phyloP scores from a whole-genome alignment of 73 alveolate genomes.

The Paramecium tetraurelia region DNA sequence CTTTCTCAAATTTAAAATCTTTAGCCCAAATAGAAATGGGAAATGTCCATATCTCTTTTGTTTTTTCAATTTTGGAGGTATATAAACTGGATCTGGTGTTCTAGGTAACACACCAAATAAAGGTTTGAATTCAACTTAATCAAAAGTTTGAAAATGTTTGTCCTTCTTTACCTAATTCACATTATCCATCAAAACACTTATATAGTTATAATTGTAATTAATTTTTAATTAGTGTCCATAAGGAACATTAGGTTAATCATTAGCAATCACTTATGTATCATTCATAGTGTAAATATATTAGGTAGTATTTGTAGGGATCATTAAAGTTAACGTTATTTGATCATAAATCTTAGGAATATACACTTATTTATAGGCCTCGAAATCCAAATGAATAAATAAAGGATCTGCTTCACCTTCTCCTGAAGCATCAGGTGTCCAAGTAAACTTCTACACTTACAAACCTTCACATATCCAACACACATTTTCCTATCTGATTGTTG shows the following conservation, averaged over 20 bases:
- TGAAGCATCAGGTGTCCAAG: constrained; percentile 67
- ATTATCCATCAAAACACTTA: neutral
- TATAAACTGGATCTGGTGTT: constrained; percentile 52
- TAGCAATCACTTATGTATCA: constrained; percentile 34
- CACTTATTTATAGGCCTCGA: constrained; percentile 68
- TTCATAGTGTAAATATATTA: constrained; percentile 45
- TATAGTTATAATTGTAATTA: neutral
- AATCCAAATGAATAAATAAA: constrained; percentile 72
- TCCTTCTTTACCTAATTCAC: neutral
- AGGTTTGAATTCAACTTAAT: neutral
- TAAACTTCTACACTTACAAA: constrained; percentile 72
- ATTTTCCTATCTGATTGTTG: constrained; percentile 36
- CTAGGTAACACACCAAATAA: constrained; percentile 49
- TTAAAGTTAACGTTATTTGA: neutral
- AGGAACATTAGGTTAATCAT: neutral
- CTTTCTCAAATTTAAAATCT: constrained; percentile 64
- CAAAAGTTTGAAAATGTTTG: neutral
- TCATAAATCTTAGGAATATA: constrained; percentile 34
- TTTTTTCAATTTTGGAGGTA: constrained; percentile 59
- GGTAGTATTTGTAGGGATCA: constrained; percentile 52
- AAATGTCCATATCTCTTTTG: constrained; percentile 57
- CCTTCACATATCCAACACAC: constrained; percentile 92
- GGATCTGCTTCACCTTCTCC: constrained; percentile 59
- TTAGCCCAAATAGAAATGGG: constrained; percentile 58
- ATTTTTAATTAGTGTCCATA: constrained; percentile 12